phyloP scores from a whole-genome alignment of 495 filamentous ascomycete species.

The Endocarpon pusillum region DNA sequence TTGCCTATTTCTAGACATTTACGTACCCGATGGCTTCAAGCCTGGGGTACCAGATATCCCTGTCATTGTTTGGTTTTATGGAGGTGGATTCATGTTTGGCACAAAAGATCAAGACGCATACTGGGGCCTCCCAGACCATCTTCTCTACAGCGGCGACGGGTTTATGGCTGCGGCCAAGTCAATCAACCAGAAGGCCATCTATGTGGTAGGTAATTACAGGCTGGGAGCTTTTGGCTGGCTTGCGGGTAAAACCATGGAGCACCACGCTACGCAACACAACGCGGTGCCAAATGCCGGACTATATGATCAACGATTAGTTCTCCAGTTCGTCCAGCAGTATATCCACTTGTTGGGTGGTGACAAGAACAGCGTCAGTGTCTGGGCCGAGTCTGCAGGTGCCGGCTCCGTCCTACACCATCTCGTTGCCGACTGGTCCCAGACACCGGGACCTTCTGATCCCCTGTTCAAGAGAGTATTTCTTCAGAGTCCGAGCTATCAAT shows the following conservation, averaged over 20 bases:
- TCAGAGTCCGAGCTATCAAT: constrained; percentile 30
- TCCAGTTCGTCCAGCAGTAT: constrained; percentile 20
- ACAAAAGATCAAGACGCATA: constrained; percentile 13
- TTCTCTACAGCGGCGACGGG: too few relatives aligned
- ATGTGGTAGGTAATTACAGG: constrained; percentile 30
- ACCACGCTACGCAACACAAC: constrained; percentile 11
- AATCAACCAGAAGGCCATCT: constrained; percentile 22
- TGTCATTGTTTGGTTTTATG: constrained; percentile 18
- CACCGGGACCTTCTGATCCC: constrained; percentile 26
- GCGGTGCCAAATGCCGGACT: constrained; percentile 29
- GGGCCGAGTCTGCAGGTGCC: constrained; percentile 26
- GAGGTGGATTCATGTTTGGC: constrained; percentile 14
- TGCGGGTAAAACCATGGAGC: constrained; percentile 30
- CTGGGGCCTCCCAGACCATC: constrained; percentile 7
- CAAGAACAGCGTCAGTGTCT: constrained; percentile 23
- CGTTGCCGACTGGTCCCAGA: constrained; percentile 15
- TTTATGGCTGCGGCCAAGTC: constrained; percentile 11
- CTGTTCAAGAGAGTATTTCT: constrained; percentile 28
- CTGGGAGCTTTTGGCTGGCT: constrained; percentile 38
- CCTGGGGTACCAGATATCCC: constrained; percentile 11
- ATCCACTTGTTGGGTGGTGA: constrained; percentile 30
- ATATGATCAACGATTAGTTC: constrained; percentile 30
- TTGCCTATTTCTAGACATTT: constrained; percentile 27
- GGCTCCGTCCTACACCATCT: constrained; percentile 26
- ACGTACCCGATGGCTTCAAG: too few relatives aligned